Evolutionary conservation across 2,329 filamentous ascomycete species (phyloP), one percentile per base, ranked within the genome.

Genomic region (Botryotinia convoluta): DNA sequence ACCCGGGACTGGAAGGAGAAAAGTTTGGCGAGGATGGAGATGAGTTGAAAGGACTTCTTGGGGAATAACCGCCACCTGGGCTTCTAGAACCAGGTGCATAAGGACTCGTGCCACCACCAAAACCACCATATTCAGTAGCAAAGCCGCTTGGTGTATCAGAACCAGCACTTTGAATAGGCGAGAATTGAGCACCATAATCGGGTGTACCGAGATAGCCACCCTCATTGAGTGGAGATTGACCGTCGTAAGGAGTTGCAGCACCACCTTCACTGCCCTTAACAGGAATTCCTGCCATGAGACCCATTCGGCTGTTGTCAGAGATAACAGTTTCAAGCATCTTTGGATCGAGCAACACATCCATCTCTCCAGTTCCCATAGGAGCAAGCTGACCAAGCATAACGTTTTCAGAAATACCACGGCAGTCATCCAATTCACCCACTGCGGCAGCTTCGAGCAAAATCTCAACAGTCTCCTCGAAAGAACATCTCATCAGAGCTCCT

Each of bases 391-490:
- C 96, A 75, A 99, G 89, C 89, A 99, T 99, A 81, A 99, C 92
- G 85, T 99, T 99, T 85, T 99, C 96, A 26, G 96, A 98, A 69
- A 99, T 95, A 87, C 96, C 96, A 74, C 94, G 93, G 85, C 97
- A 99, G 83, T 99, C 96, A 81, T 99, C 96, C 45, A 99, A 88
- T 83, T 99, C 96, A 81, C 96, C 96, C 69, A 93, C 93, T 26
- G 94, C 94, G 37, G 96, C 96, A 75, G 96, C 97, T 81, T 99
- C 96, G 32, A 99, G 90, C 71, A 99, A 86, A 86, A 99, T 99
- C 82, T 99, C 97, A 59, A 99, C 96, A 0, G 96, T 99, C 83
- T 99, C 97, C 84, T 99, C 96, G 84, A 99, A 99, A 2, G 96
- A 99, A 87, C 97, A 99, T 83, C 96, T 92, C 96, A 99, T 99